A percentile compares a stretch with the other conserved stretches of the same genome.
Evolutionary conservation across 2,329 filamentous ascomycete genomes (phyloP).

Genomic region (Diaporthe citri): DNA sequence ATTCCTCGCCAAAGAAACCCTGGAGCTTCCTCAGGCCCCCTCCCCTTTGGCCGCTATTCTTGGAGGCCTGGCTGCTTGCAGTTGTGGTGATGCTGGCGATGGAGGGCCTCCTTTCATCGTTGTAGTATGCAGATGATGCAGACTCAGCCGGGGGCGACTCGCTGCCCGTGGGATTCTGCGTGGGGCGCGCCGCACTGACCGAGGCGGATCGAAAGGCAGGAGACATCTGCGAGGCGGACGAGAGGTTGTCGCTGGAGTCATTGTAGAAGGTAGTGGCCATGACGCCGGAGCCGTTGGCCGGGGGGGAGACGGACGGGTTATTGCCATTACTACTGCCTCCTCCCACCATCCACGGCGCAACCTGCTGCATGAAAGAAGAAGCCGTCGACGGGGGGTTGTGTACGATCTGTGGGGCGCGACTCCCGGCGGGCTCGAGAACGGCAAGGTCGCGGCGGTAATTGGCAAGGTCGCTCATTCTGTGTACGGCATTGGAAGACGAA

Average conservation of each 20-base stretch:
- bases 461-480: slow-evolving; percentile 71
- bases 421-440: slow-evolving; percentile 73
- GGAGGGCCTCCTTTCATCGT: slow-evolving; percentile 86
- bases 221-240: slow-evolving; percentile 74
- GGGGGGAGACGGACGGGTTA: slow-evolving; percentile 51
- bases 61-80: slow-evolving; percentile 87
- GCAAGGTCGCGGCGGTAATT: slow-evolving; percentile 81
- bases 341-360: slow-evolving; percentile 69
- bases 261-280: slow-evolving; percentile 76
- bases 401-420: slow-evolving; percentile 61
- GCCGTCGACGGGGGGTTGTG: slow-evolving; percentile 68
- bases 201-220: slow-evolving; percentile 73
- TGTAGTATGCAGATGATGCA: slow-evolving; percentile 60
- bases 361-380: slow-evolving; percentile 59
- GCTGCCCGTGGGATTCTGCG: slow-evolving; percentile 62
- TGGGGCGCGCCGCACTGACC: slow-evolving; percentile 45
- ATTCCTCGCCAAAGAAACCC: slow-evolving; percentile 94
- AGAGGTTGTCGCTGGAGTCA: slow-evolving; percentile 79
- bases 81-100: slow-evolving; percentile 86
- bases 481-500: slow-evolving; percentile 64
- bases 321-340: slow-evolving; percentile 49
- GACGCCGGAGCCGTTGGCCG: slow-evolving; percentile 47
- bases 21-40: slow-evolving; percentile 83
- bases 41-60: slow-evolving; percentile 76
- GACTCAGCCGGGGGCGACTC: slow-evolving; percentile 68